phyloP scores from a whole-genome alignment of 495 filamentous ascomycete species.

The Xylona heveae region DNA sequence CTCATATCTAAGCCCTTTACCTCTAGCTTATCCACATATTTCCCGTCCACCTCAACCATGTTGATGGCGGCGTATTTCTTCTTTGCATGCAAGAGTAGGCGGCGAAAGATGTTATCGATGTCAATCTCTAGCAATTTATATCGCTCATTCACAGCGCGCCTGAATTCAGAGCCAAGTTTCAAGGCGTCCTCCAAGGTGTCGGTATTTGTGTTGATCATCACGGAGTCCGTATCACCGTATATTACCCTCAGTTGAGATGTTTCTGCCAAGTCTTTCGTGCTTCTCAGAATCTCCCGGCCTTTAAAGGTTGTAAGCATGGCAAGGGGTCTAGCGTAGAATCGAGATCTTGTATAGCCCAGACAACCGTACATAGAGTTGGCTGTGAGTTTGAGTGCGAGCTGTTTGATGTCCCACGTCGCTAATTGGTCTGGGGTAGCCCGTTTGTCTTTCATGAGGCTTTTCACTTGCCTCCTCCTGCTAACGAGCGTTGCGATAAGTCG shows the following conservation, averaged over 20 bases:
- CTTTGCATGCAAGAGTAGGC: slow-evolving; percentile 86
- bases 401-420: slow-evolving; percentile 94
- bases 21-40: slow-evolving; percentile 82
- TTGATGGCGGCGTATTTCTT: slow-evolving; percentile 99
- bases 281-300: slow-evolving; percentile 88
- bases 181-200: slow-evolving; percentile 82
- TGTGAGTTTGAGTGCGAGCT: slow-evolving; percentile 86
- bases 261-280: slow-evolving; percentile 87
- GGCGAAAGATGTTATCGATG: slow-evolving; percentile 91
- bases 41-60: slow-evolving; percentile 71
- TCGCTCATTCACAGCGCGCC: slow-evolving; percentile 63
- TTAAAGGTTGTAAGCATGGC: slow-evolving; percentile 94
- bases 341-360: slow-evolving; percentile 83
- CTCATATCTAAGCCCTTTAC: slow-evolving; percentile 98
- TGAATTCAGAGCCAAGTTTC: slow-evolving; percentile 68
- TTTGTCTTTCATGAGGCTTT: slow-evolving; percentile 90
- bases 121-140: slow-evolving; percentile 89
- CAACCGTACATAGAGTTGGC: slow-evolving; percentile 99
- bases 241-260: slow-evolving; percentile 76
- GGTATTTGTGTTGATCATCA: slow-evolving; percentile 98
- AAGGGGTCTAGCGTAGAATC: slow-evolving; percentile 88
- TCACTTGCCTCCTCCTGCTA: slow-evolving; percentile 69
- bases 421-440: slow-evolving; percentile 68
- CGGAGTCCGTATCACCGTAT: slow-evolving; percentile 96
- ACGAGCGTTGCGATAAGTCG: slow-evolving; percentile 81